A percentile compares a stretch with the other conserved stretches of the same genome.
phyloP scores from a whole-genome alignment of 495 filamentous ascomycete species.

The Jackrogersella multiformis region DNA sequence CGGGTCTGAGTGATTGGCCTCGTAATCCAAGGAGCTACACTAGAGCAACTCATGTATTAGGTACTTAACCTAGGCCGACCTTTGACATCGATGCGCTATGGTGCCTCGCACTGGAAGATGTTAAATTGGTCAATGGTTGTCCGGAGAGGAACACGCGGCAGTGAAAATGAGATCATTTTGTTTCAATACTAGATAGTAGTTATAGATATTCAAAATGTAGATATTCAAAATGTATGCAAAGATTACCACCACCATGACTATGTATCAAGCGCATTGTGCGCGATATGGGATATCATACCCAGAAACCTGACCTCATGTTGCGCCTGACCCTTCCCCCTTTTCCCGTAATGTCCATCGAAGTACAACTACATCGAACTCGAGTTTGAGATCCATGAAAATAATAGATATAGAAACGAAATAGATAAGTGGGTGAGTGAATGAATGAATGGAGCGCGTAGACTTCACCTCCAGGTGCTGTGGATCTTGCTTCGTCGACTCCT shows the following conservation, averaged over 20 bases:
- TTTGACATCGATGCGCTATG: too few species aligned
- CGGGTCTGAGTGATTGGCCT: neutral
- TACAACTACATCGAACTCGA: conserved; percentile 34
- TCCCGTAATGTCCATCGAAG: conserved; percentile 19
- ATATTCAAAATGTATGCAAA: conserved; percentile 19
- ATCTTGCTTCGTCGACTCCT: conserved; percentile 57
- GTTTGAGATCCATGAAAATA: conserved; percentile 9
- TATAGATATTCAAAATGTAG: conserved; percentile 27
- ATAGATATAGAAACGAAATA: conserved; percentile 31
- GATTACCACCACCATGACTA: conserved; percentile 20
- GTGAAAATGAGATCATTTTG: neutral
- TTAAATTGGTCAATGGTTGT: neutral
- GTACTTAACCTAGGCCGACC: too few species aligned
- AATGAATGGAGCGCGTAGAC: conserved; percentile 25
- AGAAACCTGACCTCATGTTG: conserved; percentile 19
- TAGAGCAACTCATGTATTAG: neutral
- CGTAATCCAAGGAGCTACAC: neutral
- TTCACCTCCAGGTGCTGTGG: conserved; percentile 63
- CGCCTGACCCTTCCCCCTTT: conserved; percentile 23
- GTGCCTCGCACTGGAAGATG: neutral
- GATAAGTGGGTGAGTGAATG: conserved; percentile 13
- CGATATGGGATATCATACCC: conserved; percentile 41
- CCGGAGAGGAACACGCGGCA: neutral
- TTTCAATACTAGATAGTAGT: conserved; percentile 17
- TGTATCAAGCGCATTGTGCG: conserved; percentile 38